These are phyloP conservation scores for Exidia glandulosa DNA, from an alignment of 768 basidiomycete species.

Conservation along the genomic window DNA sequence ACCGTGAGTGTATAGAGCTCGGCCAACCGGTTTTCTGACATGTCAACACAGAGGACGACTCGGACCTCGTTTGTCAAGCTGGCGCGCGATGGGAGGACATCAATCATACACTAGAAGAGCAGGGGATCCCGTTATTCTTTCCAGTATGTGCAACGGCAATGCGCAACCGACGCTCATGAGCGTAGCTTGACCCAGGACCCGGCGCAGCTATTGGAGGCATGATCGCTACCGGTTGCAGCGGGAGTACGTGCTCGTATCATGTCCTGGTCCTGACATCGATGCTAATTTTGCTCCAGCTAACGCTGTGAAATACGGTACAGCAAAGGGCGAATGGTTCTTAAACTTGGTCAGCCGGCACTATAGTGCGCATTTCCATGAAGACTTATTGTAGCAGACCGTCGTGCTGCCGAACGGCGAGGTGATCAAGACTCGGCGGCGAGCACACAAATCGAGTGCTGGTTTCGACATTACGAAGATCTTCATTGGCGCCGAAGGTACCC, in stretches of 20 bases:
- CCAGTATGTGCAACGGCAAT: constrained; percentile 40
- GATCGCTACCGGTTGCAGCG: constrained; percentile 79
- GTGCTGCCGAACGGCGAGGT: constrained; percentile 79
- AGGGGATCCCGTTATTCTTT: constrained; percentile 72
- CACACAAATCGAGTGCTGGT: constrained; percentile 78
- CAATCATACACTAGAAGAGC: constrained; percentile 53
- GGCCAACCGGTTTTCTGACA: constrained; percentile 11
- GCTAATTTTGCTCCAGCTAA: constrained; percentile 38
- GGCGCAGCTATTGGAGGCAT: constrained; percentile 80
- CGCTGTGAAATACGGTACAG: constrained; percentile 79
- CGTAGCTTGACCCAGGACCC: constrained; percentile 65
- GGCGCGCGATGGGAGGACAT: constrained; percentile 74
- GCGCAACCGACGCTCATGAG: background rate
- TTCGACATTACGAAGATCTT: constrained; percentile 83
- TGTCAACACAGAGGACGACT: constrained; percentile 44
- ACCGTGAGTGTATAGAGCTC: constrained; percentile 39
- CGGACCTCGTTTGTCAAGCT: constrained; percentile 66
- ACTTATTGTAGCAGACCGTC: constrained; percentile 44
- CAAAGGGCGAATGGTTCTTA: constrained; percentile 80
- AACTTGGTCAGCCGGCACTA: constrained; percentile 48
- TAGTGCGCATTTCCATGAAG: constrained; percentile 1
- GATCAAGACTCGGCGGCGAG: constrained; percentile 71
- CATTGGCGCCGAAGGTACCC: constrained; percentile 81
- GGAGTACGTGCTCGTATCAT: constrained; percentile 40
- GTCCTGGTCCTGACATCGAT: constrained; percentile 5